Evolutionary conservation across 352 stramenopile genomes (phyloP).

Genomic region (Pythium plurisporium): DNA sequence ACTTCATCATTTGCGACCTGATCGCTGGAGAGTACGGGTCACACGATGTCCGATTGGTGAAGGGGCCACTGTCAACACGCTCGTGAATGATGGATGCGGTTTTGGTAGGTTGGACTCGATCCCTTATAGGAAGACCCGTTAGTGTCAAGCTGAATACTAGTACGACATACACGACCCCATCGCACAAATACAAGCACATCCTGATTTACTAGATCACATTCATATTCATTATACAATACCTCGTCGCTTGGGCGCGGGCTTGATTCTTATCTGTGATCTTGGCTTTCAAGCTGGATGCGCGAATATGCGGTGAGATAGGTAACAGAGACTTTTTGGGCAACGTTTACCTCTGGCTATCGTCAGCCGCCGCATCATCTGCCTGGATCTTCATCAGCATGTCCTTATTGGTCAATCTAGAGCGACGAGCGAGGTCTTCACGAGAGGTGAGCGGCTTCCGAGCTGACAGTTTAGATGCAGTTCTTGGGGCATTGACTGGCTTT

Average conservation of each 20-base stretch:
- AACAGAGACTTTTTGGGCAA: neutral
- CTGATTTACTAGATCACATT: constrained; percentile 2
- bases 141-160: too few species aligned
- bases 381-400: constrained; percentile 64
- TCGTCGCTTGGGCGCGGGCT: constrained; percentile 8
- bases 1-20: constrained; percentile 41
- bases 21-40: constrained; percentile 57
- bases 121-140: too few species aligned
- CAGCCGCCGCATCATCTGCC: constrained; percentile 7
- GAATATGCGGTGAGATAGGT: constrained; percentile 9
- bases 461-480: constrained; percentile 19
- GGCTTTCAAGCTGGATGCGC: neutral
- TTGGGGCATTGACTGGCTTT: neutral
- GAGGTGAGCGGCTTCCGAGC: constrained; percentile 56
- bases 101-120: too few species aligned
- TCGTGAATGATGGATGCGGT: too few species aligned
- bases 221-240: constrained; percentile 23
- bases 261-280: neutral
- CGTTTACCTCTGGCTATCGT: constrained; percentile 16
- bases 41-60: constrained; percentile 9
- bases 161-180: too few species aligned
- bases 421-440: constrained; percentile 61
- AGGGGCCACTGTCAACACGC: too few species aligned
- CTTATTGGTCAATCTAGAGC: constrained; percentile 68
- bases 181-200: too few species aligned